phyloP scores from a whole-genome alignment of 164 flowering plant species.

The Taxillus chinensis region DNA sequence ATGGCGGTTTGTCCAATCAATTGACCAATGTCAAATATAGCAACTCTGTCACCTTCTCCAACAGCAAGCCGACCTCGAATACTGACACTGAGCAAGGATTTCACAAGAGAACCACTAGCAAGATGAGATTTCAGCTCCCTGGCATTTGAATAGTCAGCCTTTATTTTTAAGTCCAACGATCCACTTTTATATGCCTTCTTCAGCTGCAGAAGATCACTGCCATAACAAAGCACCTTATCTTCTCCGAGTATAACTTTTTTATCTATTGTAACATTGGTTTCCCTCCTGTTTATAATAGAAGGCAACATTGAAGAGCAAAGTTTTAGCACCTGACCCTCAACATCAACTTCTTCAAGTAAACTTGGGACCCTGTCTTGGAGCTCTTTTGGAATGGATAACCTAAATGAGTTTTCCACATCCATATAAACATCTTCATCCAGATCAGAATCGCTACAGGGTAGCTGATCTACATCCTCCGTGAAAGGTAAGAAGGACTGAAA shows the following conservation, averaged over 20 bases:
- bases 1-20: constrained; percentile 87
- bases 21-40: constrained; percentile 93
- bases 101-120: constrained; percentile 79
- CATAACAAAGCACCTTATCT: constrained; percentile 58
- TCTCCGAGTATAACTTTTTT: constrained; percentile 52
- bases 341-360: constrained; percentile 60
- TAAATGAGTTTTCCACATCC: constrained; percentile 52
- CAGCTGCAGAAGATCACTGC: constrained; percentile 68
- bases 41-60: constrained; percentile 97
- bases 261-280: constrained; percentile 51
- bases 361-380: constrained; percentile 45
- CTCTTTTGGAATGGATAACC: constrained; percentile 57
- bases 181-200: constrained; percentile 98
- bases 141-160: constrained; percentile 86
- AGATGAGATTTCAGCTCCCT: constrained; percentile 85
- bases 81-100: constrained; percentile 85
- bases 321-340: constrained; percentile 60
- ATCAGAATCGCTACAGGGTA: constrained; percentile 88
- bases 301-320: constrained; percentile 66
- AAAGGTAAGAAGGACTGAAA: constrained; percentile 61
- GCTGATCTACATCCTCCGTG: constrained; percentile 67
- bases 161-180: constrained; percentile 84
- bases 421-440: constrained; percentile 58
- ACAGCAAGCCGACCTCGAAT: constrained; percentile 90
- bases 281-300: constrained; percentile 48